phyloP scores from a whole-genome alignment of 1,284 basidiomycete species.

The Pascua sp. region DNA sequence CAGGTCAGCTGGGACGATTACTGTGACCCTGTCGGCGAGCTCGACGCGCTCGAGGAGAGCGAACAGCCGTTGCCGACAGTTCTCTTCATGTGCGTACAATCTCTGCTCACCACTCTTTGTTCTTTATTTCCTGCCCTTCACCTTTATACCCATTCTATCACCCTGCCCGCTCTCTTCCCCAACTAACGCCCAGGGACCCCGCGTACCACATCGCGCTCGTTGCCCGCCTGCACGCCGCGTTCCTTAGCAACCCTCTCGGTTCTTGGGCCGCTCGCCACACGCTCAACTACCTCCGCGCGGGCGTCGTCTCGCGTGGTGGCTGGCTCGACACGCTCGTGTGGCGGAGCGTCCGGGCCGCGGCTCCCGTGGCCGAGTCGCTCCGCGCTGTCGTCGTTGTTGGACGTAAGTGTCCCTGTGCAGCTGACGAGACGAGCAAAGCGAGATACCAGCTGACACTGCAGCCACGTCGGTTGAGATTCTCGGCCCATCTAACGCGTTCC shows the following conservation, averaged over 20 bases:
- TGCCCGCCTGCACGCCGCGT: conserved; percentile 23
- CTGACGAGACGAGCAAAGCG: neutral
- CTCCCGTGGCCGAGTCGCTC: conserved; percentile 21
- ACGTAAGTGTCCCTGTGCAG: neutral
- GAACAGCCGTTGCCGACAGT: conserved; percentile 34
- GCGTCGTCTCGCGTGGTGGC: conserved; percentile 32
- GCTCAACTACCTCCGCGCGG: conserved; percentile 27
- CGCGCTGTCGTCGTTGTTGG: conserved; percentile 3
- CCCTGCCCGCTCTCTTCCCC: neutral
- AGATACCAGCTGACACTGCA: neutral
- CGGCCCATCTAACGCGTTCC: conserved; percentile 34
- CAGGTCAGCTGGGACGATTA: conserved; percentile 8
- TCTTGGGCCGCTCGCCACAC: conserved; percentile 36
- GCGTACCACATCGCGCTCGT: conserved; percentile 33
- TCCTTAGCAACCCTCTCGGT: conserved; percentile 22
- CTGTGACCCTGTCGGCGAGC: conserved; percentile 24
- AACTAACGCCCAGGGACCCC: conserved; percentile 20
- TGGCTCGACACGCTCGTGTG: conserved; percentile 35
- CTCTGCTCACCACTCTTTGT: too few species aligned
- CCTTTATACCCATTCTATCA: neutral
- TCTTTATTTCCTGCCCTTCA: too few species aligned
- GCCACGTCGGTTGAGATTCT: conserved; percentile 25
- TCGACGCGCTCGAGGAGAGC: conserved; percentile 16
- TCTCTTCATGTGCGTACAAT: conserved; percentile 36
- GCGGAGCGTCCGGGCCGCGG: conserved; percentile 20